Base-by-base conservation (phyloP, 2,329 filamentous ascomycete genomes). In the Colletotrichum paranaense region DNA sequence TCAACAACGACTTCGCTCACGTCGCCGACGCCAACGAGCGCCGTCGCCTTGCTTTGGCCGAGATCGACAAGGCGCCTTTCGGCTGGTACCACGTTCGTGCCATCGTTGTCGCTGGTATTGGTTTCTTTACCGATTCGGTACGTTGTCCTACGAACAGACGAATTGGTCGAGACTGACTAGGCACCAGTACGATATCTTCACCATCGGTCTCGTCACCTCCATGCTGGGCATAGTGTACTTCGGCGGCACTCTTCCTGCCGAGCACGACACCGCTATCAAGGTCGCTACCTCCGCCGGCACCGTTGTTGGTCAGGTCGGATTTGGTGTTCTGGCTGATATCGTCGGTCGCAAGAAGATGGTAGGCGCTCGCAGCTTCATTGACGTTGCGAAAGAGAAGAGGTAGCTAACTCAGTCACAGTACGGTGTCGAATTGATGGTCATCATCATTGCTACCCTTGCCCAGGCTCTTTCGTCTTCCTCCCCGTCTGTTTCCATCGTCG, bases 41-140 rank as follows among this genome's bases (percentile, higher is more conserved):
- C 68, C 89, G 94, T 76, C 90, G 94, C 75, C 90, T 94, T 38
- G 94, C 94, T 55, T 92, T 97, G 65, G 93, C 93, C 49, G 92
- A 95, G 83, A 92, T 96, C 77, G 94, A 96, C 85, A 92, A 92
- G 84, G 93, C 93, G 11, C 92, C 92, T 4, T 95, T 96, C 74
- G 92, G 94, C 79, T 96, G 94, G 93, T 94, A 95, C 80, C 94
- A 97, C 79, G 90, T 95, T 72, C 90, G 94, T 53, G 92, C 94
- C 71, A 89, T 94, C 67, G 84, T 94, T 9, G 94, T 96, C 28
- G 94, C 94, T 35, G 94, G 94, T 78, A 92, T 96, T 74, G 94
- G 94, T 77, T 97, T 97, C 90, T 97, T 97, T 84, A 96, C 94
- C 19, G 94, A 96, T 80, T 93, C 93, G 3, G 71, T 81, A 78